phyloP scores from a whole-genome alignment of 495 filamentous ascomycete species.

The Tetracladium setigerum region DNA sequence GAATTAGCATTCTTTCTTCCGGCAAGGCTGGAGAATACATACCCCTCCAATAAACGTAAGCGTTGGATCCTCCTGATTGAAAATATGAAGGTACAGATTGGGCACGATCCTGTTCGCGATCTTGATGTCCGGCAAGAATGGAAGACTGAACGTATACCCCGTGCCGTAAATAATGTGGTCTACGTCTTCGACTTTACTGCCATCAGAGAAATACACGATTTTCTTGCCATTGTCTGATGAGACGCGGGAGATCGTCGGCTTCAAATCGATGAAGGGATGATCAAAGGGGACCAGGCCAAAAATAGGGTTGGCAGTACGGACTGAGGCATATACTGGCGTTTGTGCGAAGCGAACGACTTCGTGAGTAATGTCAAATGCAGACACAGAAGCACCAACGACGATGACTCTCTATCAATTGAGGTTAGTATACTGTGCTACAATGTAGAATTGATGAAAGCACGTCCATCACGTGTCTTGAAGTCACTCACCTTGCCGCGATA shows the following conservation, averaged over 20 bases:
- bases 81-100: conserved; percentile 46
- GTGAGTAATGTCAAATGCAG: conserved; percentile 65
- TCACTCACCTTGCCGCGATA: conserved; percentile 30
- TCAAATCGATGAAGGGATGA: conserved; percentile 34
- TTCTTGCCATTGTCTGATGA: conserved; percentile 25
- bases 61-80: conserved; percentile 34
- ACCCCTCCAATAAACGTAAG: conserved; percentile 24
- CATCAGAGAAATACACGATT: conserved; percentile 40
- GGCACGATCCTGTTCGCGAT: conserved; percentile 42
- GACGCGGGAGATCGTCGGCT: conserved; percentile 37
- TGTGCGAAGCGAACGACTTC: conserved; percentile 24
- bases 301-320: conserved; percentile 5
- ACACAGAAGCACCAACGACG: conserved; percentile 70
- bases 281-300: conserved; percentile 27
- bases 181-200: conserved; percentile 33
- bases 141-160: conserved; percentile 44
- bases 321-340: conserved; percentile 21
- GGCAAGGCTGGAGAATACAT: neutral
- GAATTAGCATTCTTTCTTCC: too few relatives aligned
- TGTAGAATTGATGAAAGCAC: neutral
- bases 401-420: conserved; percentile 31
- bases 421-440: neutral
- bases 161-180: conserved; percentile 52
- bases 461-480: too few relatives aligned
- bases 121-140: conserved; percentile 39